Evolutionary conservation across 1,284 basidiomycete species (phyloP), one percentile per base, ranked within the genome.

Genomic region (Ceratobasidium sp.): DNA sequence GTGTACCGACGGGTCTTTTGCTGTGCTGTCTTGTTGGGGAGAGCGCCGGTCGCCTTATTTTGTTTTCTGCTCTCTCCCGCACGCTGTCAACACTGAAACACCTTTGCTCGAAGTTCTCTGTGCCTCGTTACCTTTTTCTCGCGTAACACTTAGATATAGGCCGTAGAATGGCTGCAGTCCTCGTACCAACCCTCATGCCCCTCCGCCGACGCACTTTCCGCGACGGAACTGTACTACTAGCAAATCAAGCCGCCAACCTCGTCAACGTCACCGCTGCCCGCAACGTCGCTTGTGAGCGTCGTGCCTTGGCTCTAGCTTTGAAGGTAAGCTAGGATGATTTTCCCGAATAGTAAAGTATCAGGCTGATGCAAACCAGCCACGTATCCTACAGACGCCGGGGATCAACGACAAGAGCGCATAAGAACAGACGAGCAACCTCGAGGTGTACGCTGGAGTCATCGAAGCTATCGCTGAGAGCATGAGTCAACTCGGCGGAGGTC

Each of bases 291-390:
- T 26, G 56, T 26, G 20, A 23, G n/a, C 20, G 23, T 60, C 56
- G 26, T 23, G 26, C 3, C 3, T 60, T n/a, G 56, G 5, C 26
- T 26, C 7, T 6, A 26, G 23, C 60, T 63, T 26, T 63, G 33
- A 63, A 40, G 60, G 60, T 63, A 12, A 39, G 60, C n/a, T 20
- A 7, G 7, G n/a, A 4, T 5, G 9, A 28, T 15, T 63, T 2
- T 39, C 4, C n/a, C n/a, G n/a, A n/a, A 20, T 55, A n/a, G 20
- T n/a, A 39, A 60, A 26, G 60, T 63, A 20, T 63, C 60, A 63
- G 23, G 15, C 60, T 63, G 60, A 63, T 40, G 18, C 33, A 40
- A 63, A 42, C 18, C 18, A 63, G 60, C 60, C 60, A 7, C 60
- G 20, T 40, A 40, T 63, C 39, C 33, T 63, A 40, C 60, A 63